Evolutionary conservation across 2,329 filamentous ascomycete species (phyloP).

Genomic region (Exserohilum rostratum): DNA sequence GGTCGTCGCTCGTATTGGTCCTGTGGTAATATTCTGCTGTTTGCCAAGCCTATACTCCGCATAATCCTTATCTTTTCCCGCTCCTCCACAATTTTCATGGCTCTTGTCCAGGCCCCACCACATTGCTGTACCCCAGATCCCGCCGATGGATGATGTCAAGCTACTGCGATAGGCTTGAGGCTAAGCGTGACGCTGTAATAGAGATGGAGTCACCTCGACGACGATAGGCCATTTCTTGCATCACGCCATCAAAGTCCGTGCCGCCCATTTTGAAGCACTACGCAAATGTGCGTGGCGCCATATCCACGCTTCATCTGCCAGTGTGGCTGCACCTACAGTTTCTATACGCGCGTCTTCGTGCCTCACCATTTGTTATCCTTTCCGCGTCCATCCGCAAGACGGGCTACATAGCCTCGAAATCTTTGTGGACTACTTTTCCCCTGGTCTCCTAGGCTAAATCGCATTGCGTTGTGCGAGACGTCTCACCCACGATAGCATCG

Average conservation of each 20-base stretch:
- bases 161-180: not conserved
- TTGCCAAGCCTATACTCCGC: constrained; percentile 20
- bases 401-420: not conserved
- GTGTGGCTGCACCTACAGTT: not conserved
- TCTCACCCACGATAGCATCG: not conserved
- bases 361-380: not conserved
- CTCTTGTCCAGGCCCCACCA: not conserved
- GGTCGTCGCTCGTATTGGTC: constrained; percentile 2
- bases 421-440: not conserved
- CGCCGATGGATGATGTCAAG: constrained; percentile 3
- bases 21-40: not conserved
- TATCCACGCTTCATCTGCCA: not conserved
- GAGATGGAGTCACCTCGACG: not conserved
- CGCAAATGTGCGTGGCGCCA: not conserved
- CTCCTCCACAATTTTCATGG: constrained; percentile 1
- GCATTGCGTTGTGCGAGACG: not conserved
- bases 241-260: not conserved
- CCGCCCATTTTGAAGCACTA: not conserved
- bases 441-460: not conserved
- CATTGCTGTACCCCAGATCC: constrained; percentile 3
- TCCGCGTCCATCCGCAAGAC: not conserved
- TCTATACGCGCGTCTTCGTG: not conserved
- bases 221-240: not conserved
- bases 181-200: not conserved
- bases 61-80: constrained; percentile 22